Conservation (phyloP, 257 asterid genomes). For the Verbena officinalis region DNA sequence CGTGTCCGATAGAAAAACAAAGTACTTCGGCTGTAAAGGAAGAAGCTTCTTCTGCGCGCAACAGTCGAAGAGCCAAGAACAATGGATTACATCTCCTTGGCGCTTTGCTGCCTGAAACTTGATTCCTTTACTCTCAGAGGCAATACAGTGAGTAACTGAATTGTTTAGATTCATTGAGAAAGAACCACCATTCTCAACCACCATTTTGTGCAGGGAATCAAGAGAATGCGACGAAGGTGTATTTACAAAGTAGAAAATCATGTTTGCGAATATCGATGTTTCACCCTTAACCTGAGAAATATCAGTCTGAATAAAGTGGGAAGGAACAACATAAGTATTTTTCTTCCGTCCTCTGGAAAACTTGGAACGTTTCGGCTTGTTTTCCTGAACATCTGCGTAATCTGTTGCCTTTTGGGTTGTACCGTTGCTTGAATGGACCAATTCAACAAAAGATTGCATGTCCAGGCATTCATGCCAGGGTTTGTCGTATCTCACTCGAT, state of each 20-base stretch:
- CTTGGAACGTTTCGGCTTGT: constrained; percentile 56
- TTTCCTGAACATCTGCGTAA: constrained; percentile 45
- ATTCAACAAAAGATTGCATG: constrained; percentile 83
- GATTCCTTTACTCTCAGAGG: constrained; percentile 91
- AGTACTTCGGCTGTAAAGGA: constrained; percentile 88
- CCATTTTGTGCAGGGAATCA: constrained; percentile 86
- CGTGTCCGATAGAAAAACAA: constrained; percentile 72
- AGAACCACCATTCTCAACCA: constrained; percentile 88
- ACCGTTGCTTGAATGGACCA: constrained; percentile 96
- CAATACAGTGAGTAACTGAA: constrained; percentile 86
- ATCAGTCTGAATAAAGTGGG: constrained; percentile 86
- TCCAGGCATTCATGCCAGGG: constrained; percentile 99
- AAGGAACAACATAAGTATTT: constrained; percentile 76
- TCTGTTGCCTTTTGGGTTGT: constrained; percentile 62
- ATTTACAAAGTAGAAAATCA: constrained; percentile 80
- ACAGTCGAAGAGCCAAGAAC: constrained; percentile 85
- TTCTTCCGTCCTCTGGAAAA: constrained; percentile 55
- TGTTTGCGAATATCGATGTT: constrained; percentile 66
- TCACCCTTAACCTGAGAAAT: constrained; percentile 83
- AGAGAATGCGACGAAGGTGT: constrained; percentile 70
- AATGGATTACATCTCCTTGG: constrained; percentile 84
- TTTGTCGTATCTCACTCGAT: constrained; percentile 89
- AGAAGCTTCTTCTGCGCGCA: constrained; percentile 75
- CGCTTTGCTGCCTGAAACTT: constrained; percentile 94
- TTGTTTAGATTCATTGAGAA: constrained; percentile 95